These are phyloP conservation scores for Arthroderma sp. DNA, from an alignment of 2,329 filamentous ascomycete species.

Conservation along the genomic window DNA sequence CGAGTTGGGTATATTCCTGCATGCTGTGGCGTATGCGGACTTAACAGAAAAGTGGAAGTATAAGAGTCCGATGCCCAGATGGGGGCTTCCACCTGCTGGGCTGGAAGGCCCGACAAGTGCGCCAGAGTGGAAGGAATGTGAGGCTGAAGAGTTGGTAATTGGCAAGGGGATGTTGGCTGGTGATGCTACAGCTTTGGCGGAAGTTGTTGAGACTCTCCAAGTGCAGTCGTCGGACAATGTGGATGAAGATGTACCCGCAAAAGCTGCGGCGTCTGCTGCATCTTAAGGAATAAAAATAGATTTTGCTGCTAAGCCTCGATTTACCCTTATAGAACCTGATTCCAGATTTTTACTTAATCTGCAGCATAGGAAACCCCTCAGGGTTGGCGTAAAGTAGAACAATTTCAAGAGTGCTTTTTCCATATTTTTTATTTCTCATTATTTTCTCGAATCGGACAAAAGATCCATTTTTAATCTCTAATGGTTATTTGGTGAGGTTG, in stretches of 20 bases:
- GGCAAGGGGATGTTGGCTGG: conserved; percentile 17
- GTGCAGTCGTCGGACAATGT: conserved; percentile 5
- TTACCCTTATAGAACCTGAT: no score
- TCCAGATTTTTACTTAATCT: no score
- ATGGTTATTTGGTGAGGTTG: no score
- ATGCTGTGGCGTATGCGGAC: conserved; percentile 82
- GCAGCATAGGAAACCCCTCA: no score
- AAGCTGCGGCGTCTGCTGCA: background rate
- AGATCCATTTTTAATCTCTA: background rate
- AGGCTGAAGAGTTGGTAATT: conserved; percentile 27
- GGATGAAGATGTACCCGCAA: background rate
- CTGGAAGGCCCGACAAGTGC: conserved; percentile 58
- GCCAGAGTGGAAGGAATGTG: conserved; percentile 31
- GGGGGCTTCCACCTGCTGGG: conserved; percentile 71
- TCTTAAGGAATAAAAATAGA: background rate
- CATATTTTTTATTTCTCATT: conserved; percentile 2
- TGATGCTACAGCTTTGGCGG: conserved; percentile 12
- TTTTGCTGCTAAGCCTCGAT: no score
- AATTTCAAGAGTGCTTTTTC: background rate
- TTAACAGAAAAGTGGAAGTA: conserved; percentile 75
- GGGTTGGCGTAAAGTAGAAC: no score
- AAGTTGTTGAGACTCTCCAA: conserved; percentile 6
- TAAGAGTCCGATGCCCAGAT: conserved; percentile 66
- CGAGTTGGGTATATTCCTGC: conserved; percentile 85
- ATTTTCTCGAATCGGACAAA: conserved; percentile 1